A percentile compares a stretch with the other conserved stretches of the same genome.
Conservation (phyloP, 768 basidiomycete species). For the Kwoniella bestiolae region DNA sequence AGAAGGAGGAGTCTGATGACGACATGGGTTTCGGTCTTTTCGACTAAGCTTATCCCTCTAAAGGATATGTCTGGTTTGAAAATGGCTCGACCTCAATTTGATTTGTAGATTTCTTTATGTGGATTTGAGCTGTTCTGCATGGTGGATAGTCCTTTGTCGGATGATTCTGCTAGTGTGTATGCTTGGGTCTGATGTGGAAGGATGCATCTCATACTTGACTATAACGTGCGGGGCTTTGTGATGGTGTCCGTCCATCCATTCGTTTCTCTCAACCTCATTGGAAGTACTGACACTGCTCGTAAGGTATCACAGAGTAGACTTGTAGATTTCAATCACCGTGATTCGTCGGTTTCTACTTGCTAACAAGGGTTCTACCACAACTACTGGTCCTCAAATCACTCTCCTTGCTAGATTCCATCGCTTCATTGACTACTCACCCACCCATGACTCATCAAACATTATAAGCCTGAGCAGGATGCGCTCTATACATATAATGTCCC, state of each 20-base stretch:
- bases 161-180: neutral
- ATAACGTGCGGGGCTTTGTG: too few relatives aligned
- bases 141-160: neutral
- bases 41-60: conserved; percentile 52
- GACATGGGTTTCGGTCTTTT: conserved; percentile 59
- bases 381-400: too few relatives aligned
- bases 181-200: neutral
- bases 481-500: conserved; percentile 44
- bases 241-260: too few relatives aligned
- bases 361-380: too few relatives aligned
- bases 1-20: conserved; percentile 63
- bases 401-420: too few relatives aligned
- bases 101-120: neutral
- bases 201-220: neutral
- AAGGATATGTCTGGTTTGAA: too few relatives aligned
- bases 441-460: conserved; percentile 26
- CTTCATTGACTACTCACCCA: neutral
- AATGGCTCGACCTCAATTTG: neutral
- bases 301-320: neutral
- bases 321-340: neutral
- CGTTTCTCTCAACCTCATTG: too few relatives aligned
- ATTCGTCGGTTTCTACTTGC: neutral
- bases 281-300: neutral
- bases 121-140: neutral
- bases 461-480: conserved; percentile 33